Base-by-base conservation (phyloP, 345 rosid genomes). In the Euphorbia lathyris region DNA sequence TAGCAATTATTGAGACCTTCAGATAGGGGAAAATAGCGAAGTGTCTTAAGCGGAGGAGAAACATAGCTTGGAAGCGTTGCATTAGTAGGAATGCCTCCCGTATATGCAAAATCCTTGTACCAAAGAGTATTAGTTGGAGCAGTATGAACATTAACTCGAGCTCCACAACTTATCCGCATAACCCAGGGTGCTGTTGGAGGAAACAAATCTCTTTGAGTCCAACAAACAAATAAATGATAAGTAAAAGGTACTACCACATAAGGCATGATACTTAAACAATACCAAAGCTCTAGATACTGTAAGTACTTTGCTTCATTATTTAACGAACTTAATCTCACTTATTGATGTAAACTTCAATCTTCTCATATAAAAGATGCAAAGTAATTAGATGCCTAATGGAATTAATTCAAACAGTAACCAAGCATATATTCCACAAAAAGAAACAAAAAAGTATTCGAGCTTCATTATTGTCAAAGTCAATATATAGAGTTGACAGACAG, bases 1-100 rank as follows among this genome's bases (percentile, higher is more conserved):
- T 96, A 96, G 82, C 99, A 96, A 61, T 96, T 96, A 45, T 92
- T 84, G 7, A 97, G 93, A 17, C 99, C 99, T 53, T 81, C 89
- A 9, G 99, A 92, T 20, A 90, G 78, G 23, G 99, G 99, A 73
- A 90, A 92, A 71, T 89, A 92, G 7, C 99, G 85, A 47, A 96
- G 91, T 0, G 99, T 92, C 47, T 71, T 63, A 53, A 96, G 82
- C 0, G 84, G 88, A 69, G 99, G 99, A 66, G 90, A 80, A 47
- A 90, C 80, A 43, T 60, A 78, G 60, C 89, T 81, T 19, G 92
- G 90, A 4, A 0, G 17, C 2, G 88, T 77, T 9, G 92, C 88
- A 62, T 89, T 96, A 13, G 79, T 55, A 8, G 98, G 97, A 76
- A 90, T 34, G 9, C 98, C 99, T 23, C 99, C 99, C 0, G 99